Evolutionary conservation across 176 grass and related monocot genomes (phyloP).

Genomic region (Tillandsia fasciculata): DNA sequence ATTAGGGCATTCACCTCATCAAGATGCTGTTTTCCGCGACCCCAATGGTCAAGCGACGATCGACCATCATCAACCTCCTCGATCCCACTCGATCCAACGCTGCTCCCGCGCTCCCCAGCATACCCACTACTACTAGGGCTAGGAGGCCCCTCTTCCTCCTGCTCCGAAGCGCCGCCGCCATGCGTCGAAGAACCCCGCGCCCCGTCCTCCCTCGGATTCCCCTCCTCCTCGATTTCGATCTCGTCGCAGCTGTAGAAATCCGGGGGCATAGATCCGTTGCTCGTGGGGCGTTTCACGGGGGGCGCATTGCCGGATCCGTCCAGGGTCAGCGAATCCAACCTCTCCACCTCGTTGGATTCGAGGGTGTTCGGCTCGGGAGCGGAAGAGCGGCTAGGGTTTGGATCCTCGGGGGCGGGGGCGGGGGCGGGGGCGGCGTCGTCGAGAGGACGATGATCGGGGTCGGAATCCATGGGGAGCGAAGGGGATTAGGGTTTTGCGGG

Average conservation of each 20-base stretch:
- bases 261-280: conserved; percentile 34
- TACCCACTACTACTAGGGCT: conserved; percentile 92
- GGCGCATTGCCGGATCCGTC: conserved; percentile 3
- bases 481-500: not conserved
- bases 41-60: conserved; percentile 32
- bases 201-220: conserved; percentile 26
- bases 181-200: conserved; percentile 8
- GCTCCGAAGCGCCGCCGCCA: conserved; percentile 30
- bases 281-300: conserved; percentile 6
- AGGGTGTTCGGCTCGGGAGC: not conserved
- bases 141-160: conserved; percentile 31
- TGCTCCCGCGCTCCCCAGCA: conserved; percentile 80
- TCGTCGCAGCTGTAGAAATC: conserved; percentile 35
- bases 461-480: conserved; percentile 25
- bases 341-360: not conserved
- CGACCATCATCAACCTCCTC: conserved; percentile 33
- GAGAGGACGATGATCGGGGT: not conserved
- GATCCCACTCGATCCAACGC: conserved; percentile 52
- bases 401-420: conserved; percentile 20
- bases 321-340: conserved; percentile 17
- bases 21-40: conserved; percentile 54
- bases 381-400: conserved; percentile 22
- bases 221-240: conserved; percentile 32
- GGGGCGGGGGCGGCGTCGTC: conserved; percentile 11
- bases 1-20: conserved; percentile 41